Evolutionary conservation across 805 yeast species (phyloP).

Genomic region (Candida boleticola): DNA sequence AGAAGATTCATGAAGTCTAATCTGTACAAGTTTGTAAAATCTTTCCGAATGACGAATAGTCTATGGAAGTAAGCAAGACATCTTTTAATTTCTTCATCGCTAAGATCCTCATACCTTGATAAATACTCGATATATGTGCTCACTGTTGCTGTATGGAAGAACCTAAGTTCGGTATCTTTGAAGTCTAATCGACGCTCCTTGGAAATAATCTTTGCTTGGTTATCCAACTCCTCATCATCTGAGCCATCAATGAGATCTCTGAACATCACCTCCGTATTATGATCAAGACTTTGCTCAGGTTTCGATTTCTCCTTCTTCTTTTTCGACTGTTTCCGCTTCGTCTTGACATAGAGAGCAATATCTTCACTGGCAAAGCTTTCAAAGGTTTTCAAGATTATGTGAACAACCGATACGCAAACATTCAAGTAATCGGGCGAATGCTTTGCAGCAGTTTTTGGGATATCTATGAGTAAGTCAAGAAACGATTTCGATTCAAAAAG

Average conservation of each 20-base stretch:
- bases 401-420: constrained; percentile 62
- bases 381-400: constrained; percentile 62
- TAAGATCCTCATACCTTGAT: constrained; percentile 58
- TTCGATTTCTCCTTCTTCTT: constrained; percentile 12
- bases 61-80: constrained; percentile 71
- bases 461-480: constrained; percentile 50
- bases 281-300: constrained; percentile 17
- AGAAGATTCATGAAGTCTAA: constrained; percentile 72
- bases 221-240: constrained; percentile 33
- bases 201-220: constrained; percentile 33
- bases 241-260: constrained; percentile 30
- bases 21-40: constrained; percentile 57
- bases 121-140: constrained; percentile 65
- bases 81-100: constrained; percentile 56
- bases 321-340: constrained; percentile 38
- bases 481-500: constrained; percentile 68
- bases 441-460: constrained; percentile 64
- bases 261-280: constrained; percentile 19
- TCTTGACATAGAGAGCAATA: constrained; percentile 45
- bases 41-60: constrained; percentile 57
- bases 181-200: constrained; percentile 50
- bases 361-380: constrained; percentile 64
- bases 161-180: constrained; percentile 37
- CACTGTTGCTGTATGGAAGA: constrained; percentile 59
- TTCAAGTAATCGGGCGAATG: constrained; percentile 62